Base-by-base conservation (phyloP, 2,329 filamentous ascomycete genomes). In the Fusarium siculi region DNA sequence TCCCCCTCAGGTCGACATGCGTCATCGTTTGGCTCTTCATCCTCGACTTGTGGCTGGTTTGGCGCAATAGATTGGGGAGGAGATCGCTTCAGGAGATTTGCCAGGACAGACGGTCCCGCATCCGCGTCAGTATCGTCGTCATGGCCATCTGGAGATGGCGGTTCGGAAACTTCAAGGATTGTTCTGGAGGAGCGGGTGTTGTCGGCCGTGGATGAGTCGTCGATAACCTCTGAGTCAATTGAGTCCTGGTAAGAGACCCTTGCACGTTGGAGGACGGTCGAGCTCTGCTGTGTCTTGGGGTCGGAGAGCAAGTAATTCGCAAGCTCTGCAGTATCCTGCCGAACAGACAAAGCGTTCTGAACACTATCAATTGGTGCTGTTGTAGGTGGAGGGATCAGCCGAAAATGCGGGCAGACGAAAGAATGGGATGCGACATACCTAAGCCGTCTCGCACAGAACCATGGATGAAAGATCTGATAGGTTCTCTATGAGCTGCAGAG, bases 321-420 rank as follows among this genome's bases (percentile, higher is more conserved):
- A 63, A 97, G 87, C 82, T 97, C 94, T 57, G 94, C 93, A 5
- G 95, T 97, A 79, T 96, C 92, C 82, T 96, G 92, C 72, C 95
- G 92, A 44, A 97, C 92, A 73, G 91, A 93, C 66, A 91, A 90
- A 39, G 93, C 93, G 81, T 93, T 93, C 76, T 93, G 90, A 23
- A 90, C 88, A 75, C 90, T 92, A 79, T 96, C 93, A 82, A 89
- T 79, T 23, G 87, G 86, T 43, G 84, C 87, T 89, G 72, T 46
- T 53, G 36, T 28, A 43, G 28, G 42, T 6, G 37, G 43, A 32
- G 54, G 40, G 53, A 63, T 66, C 32, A 63, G 37, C 36, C 56
- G 46, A 28, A 42, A 64, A 34, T 46, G 36, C 50, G 12, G 32
- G 21, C 25, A 40, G 43, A 55, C 15, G 21, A 42, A 44, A 32